Evolutionary conservation across 2,329 filamentous ascomycete genomes (phyloP).

Genomic region (Aspergillaceae sp.): DNA sequence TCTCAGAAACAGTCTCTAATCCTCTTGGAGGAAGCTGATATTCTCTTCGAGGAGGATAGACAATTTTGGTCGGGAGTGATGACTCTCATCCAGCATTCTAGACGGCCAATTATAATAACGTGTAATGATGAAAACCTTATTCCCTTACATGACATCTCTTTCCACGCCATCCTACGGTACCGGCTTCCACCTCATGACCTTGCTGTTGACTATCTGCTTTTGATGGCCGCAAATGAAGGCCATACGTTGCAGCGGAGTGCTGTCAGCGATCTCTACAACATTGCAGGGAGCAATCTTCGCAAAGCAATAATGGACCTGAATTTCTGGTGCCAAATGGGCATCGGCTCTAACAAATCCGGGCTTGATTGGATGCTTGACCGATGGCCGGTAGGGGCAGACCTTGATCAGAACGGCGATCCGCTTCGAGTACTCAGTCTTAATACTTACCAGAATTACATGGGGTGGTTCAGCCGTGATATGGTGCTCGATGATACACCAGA

Average conservation of each 20-base stretch:
- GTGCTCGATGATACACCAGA: slow-evolving; percentile 34
- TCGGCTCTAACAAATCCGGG: slow-evolving; percentile 81
- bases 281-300: slow-evolving; percentile 64
- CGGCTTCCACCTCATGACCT: slow-evolving; percentile 55
- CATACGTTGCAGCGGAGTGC: slow-evolving; percentile 64
- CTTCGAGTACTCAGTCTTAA: slow-evolving; percentile 72
- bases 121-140: slow-evolving; percentile 88
- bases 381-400: slow-evolving; percentile 63
- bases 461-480: slow-evolving; percentile 59
- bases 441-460: slow-evolving; percentile 73
- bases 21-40: slow-evolving; percentile 83
- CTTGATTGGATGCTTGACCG: slow-evolving; percentile 81
- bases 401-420: slow-evolving; percentile 57
- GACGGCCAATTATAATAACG: slow-evolving; percentile 86
- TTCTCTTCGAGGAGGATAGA: slow-evolving; percentile 91
- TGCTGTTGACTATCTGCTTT: slow-evolving; percentile 69
- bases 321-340: slow-evolving; percentile 94
- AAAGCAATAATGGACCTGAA: slow-evolving; percentile 76
- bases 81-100: slow-evolving; percentile 71
- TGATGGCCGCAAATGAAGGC: slow-evolving; percentile 80
- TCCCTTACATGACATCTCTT: slow-evolving; percentile 61
- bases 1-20: slow-evolving; percentile 89
- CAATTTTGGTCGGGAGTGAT: slow-evolving; percentile 85
- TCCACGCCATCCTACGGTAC: slow-evolving; percentile 80
- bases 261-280: slow-evolving; percentile 60